These are phyloP conservation scores for Eucalyptus shirleyi DNA, from an alignment of 345 rosid genomes.

Conservation along the genomic window DNA sequence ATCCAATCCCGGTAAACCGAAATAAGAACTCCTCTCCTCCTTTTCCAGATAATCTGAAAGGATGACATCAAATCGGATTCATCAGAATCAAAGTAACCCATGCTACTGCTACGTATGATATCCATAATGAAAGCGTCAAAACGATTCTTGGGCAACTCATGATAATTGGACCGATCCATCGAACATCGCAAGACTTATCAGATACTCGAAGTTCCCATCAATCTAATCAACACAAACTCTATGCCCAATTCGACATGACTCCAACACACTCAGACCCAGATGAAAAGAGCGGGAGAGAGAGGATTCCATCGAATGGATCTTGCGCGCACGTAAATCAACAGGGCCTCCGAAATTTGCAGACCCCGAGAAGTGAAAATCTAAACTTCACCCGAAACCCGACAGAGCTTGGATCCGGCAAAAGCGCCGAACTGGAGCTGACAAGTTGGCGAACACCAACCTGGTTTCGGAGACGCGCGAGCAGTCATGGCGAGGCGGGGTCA, in stretches of 20 bases:
- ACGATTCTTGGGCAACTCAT: background rate
- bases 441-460: background rate
- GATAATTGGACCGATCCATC: background rate
- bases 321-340: background rate
- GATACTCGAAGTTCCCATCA: background rate
- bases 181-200: background rate
- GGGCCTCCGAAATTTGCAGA: background rate
- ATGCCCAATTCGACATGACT: background rate
- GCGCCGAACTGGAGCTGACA: background rate
- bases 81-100: background rate
- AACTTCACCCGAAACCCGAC: background rate
- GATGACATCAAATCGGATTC: background rate
- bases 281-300: background rate
- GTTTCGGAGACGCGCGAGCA: background rate
- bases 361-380: background rate
- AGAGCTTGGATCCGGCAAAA: background rate
- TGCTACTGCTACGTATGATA: background rate
- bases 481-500: constrained; percentile 13
- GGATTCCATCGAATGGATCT: background rate
- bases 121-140: background rate
- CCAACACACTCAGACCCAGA: background rate
- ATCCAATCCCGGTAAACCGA: constrained; percentile 27
- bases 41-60: background rate
- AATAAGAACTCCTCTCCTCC: background rate
- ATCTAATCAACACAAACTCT: background rate